phyloP scores from a whole-genome alignment of 1,284 basidiomycete genomes.

The Fomitopsis palustris region DNA sequence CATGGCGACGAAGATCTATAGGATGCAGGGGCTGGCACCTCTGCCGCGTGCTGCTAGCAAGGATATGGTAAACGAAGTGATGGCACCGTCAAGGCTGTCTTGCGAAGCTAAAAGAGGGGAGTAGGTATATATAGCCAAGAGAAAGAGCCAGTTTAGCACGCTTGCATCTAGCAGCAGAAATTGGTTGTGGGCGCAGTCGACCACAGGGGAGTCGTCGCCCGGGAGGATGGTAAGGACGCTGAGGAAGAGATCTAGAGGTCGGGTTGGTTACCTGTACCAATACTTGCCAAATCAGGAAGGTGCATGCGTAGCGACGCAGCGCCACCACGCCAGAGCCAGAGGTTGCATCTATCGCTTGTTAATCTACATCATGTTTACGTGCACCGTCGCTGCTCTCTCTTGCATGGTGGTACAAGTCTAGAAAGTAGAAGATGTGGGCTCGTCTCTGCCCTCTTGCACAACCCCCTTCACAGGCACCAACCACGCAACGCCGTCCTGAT shows the following conservation, averaged over 20 bases:
- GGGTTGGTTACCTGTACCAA: no score
- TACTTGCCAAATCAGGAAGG: no score
- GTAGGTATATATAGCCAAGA: background rate
- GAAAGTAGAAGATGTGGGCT: conserved; percentile 23
- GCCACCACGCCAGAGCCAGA: no score
- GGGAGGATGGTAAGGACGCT: no score
- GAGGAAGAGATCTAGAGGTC: no score
- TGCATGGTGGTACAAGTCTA: background rate
- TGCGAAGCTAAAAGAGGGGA: background rate
- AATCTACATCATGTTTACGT: no score
- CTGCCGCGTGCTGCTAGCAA: background rate
- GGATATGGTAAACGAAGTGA: background rate
- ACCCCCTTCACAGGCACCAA: conserved; percentile 21
- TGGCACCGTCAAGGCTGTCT: background rate
- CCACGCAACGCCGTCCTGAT: conserved; percentile 23
- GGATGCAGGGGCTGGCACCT: background rate
- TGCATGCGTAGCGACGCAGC: no score
- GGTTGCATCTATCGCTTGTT: no score
- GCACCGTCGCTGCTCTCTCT: no score
- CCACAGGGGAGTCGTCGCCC: background rate
- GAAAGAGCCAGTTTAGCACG: background rate
- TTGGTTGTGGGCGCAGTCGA: background rate
- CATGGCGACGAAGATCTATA: background rate
- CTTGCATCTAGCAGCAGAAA: background rate
- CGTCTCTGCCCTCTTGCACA: conserved; percentile 20